Evolutionary conservation across 345 rosid genomes (phyloP).

Genomic region (Eucalyptus marginata): DNA sequence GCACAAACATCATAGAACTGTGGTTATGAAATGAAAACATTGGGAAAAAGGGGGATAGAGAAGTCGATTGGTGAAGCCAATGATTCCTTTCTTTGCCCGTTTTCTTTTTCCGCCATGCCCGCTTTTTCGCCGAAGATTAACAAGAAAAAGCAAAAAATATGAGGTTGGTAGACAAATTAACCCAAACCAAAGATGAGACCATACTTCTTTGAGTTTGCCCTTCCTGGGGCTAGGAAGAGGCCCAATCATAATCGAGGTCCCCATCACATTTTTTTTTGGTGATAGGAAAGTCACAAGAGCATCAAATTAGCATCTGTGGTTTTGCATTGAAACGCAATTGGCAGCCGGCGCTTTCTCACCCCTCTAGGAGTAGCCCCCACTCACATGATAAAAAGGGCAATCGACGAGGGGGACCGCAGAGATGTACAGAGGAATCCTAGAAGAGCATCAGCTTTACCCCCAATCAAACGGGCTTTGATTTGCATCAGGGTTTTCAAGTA

Average conservation of each 20-base stretch:
- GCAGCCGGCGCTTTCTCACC: not conserved
- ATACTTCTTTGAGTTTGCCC: not conserved
- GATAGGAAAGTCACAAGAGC: not conserved
- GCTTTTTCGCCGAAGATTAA: not conserved
- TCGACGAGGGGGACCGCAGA: too few relatives aligned
- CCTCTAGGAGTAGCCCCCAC: not conserved
- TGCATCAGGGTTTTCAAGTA: too few relatives aligned
- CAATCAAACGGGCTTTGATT: too few relatives aligned
- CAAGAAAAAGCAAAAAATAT: not conserved
- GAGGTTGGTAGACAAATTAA: not conserved
- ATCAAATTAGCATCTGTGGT: not conserved
- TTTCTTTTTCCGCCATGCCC: too few relatives aligned
- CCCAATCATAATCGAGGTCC: not conserved
- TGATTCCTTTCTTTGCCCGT: too few relatives aligned
- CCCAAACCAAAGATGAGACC: not conserved
- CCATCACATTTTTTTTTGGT: not conserved
- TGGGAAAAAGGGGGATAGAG: too few relatives aligned
- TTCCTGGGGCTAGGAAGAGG: not conserved
- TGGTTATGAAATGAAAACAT: not conserved
- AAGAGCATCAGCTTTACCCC: too few relatives aligned
- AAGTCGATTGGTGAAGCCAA: too few relatives aligned
- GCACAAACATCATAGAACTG: not conserved
- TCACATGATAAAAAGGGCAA: too few relatives aligned
- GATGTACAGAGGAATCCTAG: too few relatives aligned
- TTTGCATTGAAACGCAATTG: not conserved